Evolutionary conservation across 1,139 yeast species (phyloP), one percentile per base, ranked within the genome.

Genomic region (Meyerozyma elateridarum): DNA sequence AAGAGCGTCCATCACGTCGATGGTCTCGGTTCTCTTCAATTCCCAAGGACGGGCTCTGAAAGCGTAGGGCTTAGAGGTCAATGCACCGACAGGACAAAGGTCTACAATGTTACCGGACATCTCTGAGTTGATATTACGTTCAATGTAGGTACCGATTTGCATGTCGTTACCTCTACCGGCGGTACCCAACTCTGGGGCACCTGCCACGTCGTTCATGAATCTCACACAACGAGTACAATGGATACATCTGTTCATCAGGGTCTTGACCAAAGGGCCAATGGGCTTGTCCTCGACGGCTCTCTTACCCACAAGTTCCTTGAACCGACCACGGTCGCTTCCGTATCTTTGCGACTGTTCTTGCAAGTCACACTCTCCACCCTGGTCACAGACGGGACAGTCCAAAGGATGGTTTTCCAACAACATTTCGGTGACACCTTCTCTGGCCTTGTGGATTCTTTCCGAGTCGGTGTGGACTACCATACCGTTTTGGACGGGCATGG

Each of bases 21-120:
- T 76, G 34, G 91, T 73, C 61, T 85, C 95, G 33, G 94, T 84
- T 70, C 85, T 79, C 69, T 85, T 85, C 56, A 85, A 74, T 62
- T 85, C 95, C 95, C 95, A 85, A 27, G 95, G 95, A 60, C 95
- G 78, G 13, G 95, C 94, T 56, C 77, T 80, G 70, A 85, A 85
- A 15, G 95, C 89, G 52, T 85, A 85, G 26, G 95, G 95, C 61
- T 85, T 85, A 20, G 88, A 79, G 30, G 95, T 85, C 51, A 85
- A 76, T 3, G 95, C 95, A 50, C 95, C 95, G 41, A 85, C 95
- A 22, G 95, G 95, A 65, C 95, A 85, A 49, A 85, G 71, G 56
- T 85, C 95, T 47, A 85, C 76, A 46, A 85, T 81, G 64, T 85
- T 85, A 54, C 95, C 95, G 29, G 91, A 80, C 69, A 85, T 64